Evolutionary conservation across 805 yeast species (phyloP).

Genomic region (Candida koratica): DNA sequence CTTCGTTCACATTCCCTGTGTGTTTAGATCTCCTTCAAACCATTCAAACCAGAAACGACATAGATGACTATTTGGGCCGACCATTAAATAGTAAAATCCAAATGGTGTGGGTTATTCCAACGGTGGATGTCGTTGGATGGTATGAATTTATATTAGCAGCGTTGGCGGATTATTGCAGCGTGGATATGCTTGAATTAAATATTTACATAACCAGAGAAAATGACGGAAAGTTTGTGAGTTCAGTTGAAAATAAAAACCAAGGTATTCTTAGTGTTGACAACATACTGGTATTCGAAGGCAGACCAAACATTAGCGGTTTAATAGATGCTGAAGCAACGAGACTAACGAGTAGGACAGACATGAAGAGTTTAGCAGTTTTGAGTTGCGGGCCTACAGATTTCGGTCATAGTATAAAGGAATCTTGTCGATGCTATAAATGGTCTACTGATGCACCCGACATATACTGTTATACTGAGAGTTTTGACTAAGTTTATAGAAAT

Average conservation of each 20-base stretch:
- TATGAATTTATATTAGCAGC: constrained; percentile 30
- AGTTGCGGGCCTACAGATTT: constrained; percentile 40
- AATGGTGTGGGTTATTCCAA: constrained; percentile 32
- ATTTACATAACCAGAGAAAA: constrained; percentile 23
- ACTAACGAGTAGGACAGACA: constrained; percentile 13
- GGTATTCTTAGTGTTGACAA: constrained; percentile 1
- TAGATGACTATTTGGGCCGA: constrained; percentile 31
- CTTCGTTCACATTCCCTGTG: constrained; percentile 44
- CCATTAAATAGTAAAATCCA: constrained; percentile 25
- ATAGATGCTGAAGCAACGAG: constrained; percentile 15
- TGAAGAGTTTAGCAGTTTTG: constrained; percentile 34
- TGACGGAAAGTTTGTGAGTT: not conserved
- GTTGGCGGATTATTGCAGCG: constrained; percentile 21
- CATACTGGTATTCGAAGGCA: constrained; percentile 11
- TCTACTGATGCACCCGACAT: constrained; percentile 33
- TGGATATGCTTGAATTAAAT: constrained; percentile 23
- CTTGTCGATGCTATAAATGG: constrained; percentile 28
- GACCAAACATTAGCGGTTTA: constrained; percentile 20
- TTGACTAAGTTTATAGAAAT: constrained; percentile 8
- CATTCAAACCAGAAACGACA: constrained; percentile 22
- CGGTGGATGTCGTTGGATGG: constrained; percentile 30
- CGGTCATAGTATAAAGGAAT: constrained; percentile 24
- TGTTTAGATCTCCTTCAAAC: constrained; percentile 37
- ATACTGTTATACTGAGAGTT: constrained; percentile 39
- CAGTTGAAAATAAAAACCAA: not conserved